phyloP scores from a whole-genome alignment of 2,329 filamentous ascomycete genomes.

The Talaromyces sp. region DNA sequence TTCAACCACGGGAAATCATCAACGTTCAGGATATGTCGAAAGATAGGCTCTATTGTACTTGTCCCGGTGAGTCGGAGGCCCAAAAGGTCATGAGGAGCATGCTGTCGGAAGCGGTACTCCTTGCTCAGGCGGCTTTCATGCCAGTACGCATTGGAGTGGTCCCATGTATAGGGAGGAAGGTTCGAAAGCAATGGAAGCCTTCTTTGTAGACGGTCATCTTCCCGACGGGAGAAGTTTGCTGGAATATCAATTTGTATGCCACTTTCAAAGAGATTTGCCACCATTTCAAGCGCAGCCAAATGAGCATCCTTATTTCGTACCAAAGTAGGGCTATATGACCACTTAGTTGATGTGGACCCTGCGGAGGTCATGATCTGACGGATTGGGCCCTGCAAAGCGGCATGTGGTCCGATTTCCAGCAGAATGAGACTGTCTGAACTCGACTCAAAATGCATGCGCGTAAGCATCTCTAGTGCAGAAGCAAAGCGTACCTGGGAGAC shows the following conservation, averaged over 20 bases:
- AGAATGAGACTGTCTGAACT: background rate
- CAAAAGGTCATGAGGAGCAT: background rate
- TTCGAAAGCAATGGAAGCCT: background rate
- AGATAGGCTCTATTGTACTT: slow-evolving; percentile 18
- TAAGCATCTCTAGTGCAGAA: slow-evolving; percentile 15
- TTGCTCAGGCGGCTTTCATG: slow-evolving; percentile 21
- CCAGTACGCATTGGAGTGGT: slow-evolving; percentile 21
- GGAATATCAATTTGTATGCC: slow-evolving; percentile 11
- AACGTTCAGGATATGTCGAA: slow-evolving; percentile 29
- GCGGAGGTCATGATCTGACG: slow-evolving; percentile 11
- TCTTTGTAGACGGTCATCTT: background rate
- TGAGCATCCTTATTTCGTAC: background rate
- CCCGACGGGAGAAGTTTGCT: slow-evolving; percentile 6
- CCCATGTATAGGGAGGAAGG: slow-evolving; percentile 24
- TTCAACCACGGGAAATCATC: slow-evolving; percentile 33
- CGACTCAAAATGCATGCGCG: background rate
- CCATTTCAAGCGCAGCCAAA: slow-evolving; percentile 14
- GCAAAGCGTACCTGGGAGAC: slow-evolving; percentile 32
- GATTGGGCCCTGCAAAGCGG: slow-evolving; percentile 25
- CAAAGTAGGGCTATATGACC: background rate
- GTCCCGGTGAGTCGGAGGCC: background rate
- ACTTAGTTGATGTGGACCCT: background rate
- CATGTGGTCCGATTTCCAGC: slow-evolving; percentile 33
- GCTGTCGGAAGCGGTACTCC: slow-evolving; percentile 9
- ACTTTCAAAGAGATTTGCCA: slow-evolving; percentile 16